Evolutionary conservation across 75 land plant genomes (phyloP).

Genomic region (Chamaecyparis obtusa): DNA sequence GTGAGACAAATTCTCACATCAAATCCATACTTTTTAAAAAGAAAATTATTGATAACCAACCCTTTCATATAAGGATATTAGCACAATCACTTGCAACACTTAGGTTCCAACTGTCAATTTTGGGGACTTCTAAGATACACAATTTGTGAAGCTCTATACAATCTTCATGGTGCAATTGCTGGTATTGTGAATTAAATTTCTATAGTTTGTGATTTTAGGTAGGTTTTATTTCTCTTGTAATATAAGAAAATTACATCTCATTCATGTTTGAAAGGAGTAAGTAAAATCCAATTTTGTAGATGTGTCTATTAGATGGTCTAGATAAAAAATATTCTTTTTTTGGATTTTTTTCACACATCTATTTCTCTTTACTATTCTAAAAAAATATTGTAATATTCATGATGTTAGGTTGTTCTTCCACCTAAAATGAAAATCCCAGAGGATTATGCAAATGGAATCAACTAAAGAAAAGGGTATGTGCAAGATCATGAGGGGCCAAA

Average conservation of each 20-base stretch:
- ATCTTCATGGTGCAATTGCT: conserved; percentile 93
- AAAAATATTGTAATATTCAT: neutral
- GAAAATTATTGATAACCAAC: too few relatives aligned
- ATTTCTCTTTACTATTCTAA: neutral
- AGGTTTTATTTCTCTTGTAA: neutral
- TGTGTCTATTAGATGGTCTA: neutral
- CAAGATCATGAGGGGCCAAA: too few relatives aligned
- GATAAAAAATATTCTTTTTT: neutral
- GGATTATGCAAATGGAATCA: conserved; percentile 82
- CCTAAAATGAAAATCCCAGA: conserved; percentile 85
- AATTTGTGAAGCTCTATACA: conserved; percentile 84
- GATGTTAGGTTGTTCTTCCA: conserved; percentile 68
- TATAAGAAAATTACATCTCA: neutral
- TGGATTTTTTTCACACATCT: neutral
- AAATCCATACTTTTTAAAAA: too few relatives aligned
- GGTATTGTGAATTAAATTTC: conserved; percentile 36
- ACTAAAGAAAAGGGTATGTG: conserved; percentile 97
- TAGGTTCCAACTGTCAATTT: too few relatives aligned
- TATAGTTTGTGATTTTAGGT: neutral
- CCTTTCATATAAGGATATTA: too few relatives aligned
- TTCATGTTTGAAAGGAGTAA: neutral
- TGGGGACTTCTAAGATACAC: conserved; percentile 86
- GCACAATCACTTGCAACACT: too few relatives aligned
- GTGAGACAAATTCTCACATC: too few relatives aligned
- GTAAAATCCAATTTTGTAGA: neutral